Base-by-base conservation (phyloP, 306 rosid genomes). In the Carpinus viminea region DNA sequence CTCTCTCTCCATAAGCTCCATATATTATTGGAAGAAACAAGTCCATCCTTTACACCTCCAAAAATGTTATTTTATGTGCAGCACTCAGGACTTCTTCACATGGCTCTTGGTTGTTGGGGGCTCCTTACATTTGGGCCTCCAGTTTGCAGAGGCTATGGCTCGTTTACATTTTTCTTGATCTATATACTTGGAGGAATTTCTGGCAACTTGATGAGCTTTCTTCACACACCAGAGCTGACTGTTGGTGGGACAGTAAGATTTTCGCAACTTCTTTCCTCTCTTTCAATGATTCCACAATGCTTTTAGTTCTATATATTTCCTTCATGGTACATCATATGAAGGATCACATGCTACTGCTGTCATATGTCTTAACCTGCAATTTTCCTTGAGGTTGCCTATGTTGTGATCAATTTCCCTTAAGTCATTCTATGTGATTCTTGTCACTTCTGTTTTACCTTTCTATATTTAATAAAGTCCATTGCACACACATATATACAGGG, bases 151-250 rank as follows among this genome's bases (percentile, higher is more conserved):
- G 91, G 87, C 41, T 95, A 92, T 83, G 97, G 98, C 46, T 82
- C 95, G 26, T 87, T 89, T 72, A 90, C 93, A 28, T 95, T 91
- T 81, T 72, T 89, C 86, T 85, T 95, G 90, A 91, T 95, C 76
- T 95, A 91, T 83, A 75, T 91, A 55, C 79, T 95, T 17, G 98
- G 97, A 74, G 97, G 98, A 79, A 78, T 95, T 81, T 90, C 98
- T 68, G 96, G 98, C 46, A 95, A 95, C 80, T 72, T 92, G 83
- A 85, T 86, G 57, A 92, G 98, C 86, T 95, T 89, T 84, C 88
- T 94, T 5, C 97, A 92, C 75, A 92, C 97, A 69, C 85, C 95
- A 13, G 91, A 89, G 71, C 97, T 90, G 34, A 91, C 95, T 12
- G 97, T 95, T 59, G 93, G 97, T 50, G 97, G 98, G 46, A 91